Base-by-base conservation (phyloP, 2,329 filamentous ascomycete species). In the Trichoderma sp. region DNA sequence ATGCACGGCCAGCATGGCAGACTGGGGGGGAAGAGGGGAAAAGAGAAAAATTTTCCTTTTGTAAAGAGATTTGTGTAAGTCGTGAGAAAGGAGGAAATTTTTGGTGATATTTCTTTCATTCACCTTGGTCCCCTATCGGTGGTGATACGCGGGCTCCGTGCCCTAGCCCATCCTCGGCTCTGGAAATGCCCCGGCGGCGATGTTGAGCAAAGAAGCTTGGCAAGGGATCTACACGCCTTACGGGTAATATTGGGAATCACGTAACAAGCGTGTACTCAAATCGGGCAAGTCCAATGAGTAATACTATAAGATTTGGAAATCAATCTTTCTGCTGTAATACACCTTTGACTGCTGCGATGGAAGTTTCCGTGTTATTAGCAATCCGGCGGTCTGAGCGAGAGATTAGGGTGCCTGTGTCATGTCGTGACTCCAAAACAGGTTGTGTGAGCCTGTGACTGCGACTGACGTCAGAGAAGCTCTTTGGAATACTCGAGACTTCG, bases 1-100 rank as follows among this genome's bases (percentile, higher is more conserved):
- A 68, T 70, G 67, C 67, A 63, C 23, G 58, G 58, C 67, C 67
- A 70, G 34, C 67, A 70, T 70, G 67, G 67, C 67, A 70, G 58
- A 62, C 55, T 26, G 64, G 65, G 65, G 53, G 43, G 17, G 4
- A 3, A 39, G 47, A 13, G 28, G 39, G 36, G 36, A 8, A 39
- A 36, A 34, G 32, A 39, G 28, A 67, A 67, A 55, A 20, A 13
- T 67, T 57, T 36, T 67, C 39, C 6, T 20, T 30, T 64, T 50
- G 11, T 17, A 9, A 43, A 23, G 20, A 6, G 58, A 11, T 26
- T 36, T 34, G 12, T 23, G 53, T 57, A 17, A 28, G 15, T 57
- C 53, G 13, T 28, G 20, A 6, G 36, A 63, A 63, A 47, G 36
- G 39, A 30, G 61, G 63, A 36, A 8, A 12, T 66, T 55, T 55